phyloP scores from a whole-genome alignment of 1,284 basidiomycete species.

The Schizophyllum amplum region DNA sequence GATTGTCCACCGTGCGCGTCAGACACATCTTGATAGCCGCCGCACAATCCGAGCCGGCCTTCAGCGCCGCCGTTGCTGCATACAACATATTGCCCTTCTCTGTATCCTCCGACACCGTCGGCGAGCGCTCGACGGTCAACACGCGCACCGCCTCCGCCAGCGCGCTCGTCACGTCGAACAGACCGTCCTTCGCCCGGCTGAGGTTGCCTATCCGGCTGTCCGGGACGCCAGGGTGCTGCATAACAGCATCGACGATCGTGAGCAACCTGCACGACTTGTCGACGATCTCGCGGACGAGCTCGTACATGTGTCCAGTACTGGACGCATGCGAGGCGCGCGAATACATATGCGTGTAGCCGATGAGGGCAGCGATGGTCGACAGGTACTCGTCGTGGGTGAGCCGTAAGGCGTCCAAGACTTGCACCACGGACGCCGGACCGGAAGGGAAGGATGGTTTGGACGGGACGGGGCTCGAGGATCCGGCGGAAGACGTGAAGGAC shows the following conservation, averaged over 20 bases:
- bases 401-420: constrained; percentile 65
- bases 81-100: constrained; percentile 72
- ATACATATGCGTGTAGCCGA: constrained; percentile 94
- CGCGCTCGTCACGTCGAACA: constrained; percentile 82
- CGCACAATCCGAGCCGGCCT: constrained; percentile 85
- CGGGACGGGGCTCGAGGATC: constrained; percentile 35
- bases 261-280: constrained; percentile 88
- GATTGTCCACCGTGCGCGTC: constrained; percentile 49
- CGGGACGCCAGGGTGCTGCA: constrained; percentile 59
- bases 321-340: constrained; percentile 84
- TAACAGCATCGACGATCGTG: constrained; percentile 87
- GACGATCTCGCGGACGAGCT: constrained; percentile 88
- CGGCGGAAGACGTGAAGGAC: constrained; percentile 49
- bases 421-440: constrained; percentile 55
- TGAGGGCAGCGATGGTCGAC: constrained; percentile 93
- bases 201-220: constrained; percentile 50
- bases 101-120: constrained; percentile 65
- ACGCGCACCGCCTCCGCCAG: constrained; percentile 84
- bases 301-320: constrained; percentile 88
- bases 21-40: constrained; percentile 75
- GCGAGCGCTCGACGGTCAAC: constrained; percentile 45
- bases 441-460: constrained; percentile 39
- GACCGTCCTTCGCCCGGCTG: constrained; percentile 65
- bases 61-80: constrained; percentile 80
- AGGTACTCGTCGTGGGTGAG: constrained; percentile 83